phyloP scores from a whole-genome alignment of 2,329 filamentous ascomycete genomes.

The Verticillium dahliae region DNA sequence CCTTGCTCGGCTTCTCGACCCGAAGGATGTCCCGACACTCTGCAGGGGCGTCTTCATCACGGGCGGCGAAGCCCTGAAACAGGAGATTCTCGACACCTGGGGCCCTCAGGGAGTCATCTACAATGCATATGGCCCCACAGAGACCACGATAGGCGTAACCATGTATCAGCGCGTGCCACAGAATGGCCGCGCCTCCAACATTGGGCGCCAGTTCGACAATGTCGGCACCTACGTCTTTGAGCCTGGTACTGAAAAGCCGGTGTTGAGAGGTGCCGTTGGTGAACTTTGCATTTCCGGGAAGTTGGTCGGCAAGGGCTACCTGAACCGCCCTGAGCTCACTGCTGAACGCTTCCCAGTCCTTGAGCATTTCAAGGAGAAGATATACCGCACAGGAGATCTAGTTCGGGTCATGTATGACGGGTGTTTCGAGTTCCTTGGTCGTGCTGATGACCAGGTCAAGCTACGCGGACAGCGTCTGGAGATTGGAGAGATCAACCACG shows the following conservation, averaged over 20 bases:
- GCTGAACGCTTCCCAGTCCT: constrained; percentile 67
- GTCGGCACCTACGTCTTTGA: constrained; percentile 76
- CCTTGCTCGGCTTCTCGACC: constrained; percentile 70
- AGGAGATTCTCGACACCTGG: constrained; percentile 85
- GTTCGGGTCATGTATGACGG: constrained; percentile 75
- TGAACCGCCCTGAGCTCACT: constrained; percentile 75
- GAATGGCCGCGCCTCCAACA: constrained; percentile 79
- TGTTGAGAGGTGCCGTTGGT: constrained; percentile 72
- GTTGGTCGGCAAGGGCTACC: constrained; percentile 83
- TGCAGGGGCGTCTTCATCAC: constrained; percentile 87
- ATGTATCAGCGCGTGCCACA: constrained; percentile 77
- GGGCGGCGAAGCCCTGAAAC: constrained; percentile 79
- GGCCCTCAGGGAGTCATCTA: constrained; percentile 75
- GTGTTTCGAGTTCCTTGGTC: constrained; percentile 80
- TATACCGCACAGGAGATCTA: constrained; percentile 86
- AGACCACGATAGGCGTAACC: constrained; percentile 87
- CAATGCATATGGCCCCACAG: constrained; percentile 89
- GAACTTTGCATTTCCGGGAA: constrained; percentile 85
- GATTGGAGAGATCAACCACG: constrained; percentile 84
- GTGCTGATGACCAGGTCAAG: constrained; percentile 89
- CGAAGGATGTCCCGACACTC: constrained; percentile 72
- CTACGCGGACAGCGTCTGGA: constrained; percentile 84
- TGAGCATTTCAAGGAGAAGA: constrained; percentile 44
- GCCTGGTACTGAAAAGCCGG: constrained; percentile 62
- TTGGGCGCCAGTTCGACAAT: constrained; percentile 80